Evolutionary conservation across 2,329 filamentous ascomycete genomes (phyloP), one percentile per base, ranked within the genome.

Genomic region (Lanzia echinophila): DNA sequence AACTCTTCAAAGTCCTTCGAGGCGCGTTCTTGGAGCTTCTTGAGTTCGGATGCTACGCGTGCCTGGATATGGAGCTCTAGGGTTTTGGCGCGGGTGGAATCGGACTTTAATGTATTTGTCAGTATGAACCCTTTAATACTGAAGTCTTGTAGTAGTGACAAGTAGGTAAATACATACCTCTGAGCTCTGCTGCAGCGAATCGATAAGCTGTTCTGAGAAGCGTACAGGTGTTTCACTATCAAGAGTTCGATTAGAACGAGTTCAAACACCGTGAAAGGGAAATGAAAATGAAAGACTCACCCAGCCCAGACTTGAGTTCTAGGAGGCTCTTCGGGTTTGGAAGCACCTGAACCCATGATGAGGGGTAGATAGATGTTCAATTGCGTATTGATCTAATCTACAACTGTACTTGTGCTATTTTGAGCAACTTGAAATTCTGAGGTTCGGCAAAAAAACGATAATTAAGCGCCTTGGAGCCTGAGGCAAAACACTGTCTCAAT

Each of bases 11-110:
- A 84, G 56, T 84, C 82, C 47, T 83, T 78, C 60, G 81, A 73
- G 69, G 92, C 86, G 63, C 84, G 76, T 60, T 82, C 78, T 69
- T 85, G 84, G 60, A 96, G 82, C 63, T 84, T 85, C 71, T 86
- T 83, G 62, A 97, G 88, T 74, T 96, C 91, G 65, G 83, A 79
- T 65, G 86, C 83, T 57, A 96, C 89, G 71, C 92, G 91, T 68
- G 82, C 76, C 75, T 96, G 91, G 71, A 96, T 85, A 65, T 92
- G 86, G 60, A 94, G 83, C 74, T 97, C 92, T 70, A 90, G 75
- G 67, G 85, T 78, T 73, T 88, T 88, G 65, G 86, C 80, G 69
- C 92, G 90, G 61, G 90, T 91, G 56, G 85, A 83, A 75, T 97
- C 91, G 72, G 87, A 92, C 92, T 97, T 69, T 56, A n/a, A 33